Conservation (phyloP, 2,329 filamentous ascomycete species). For the Calonectria hongkongensis region DNA sequence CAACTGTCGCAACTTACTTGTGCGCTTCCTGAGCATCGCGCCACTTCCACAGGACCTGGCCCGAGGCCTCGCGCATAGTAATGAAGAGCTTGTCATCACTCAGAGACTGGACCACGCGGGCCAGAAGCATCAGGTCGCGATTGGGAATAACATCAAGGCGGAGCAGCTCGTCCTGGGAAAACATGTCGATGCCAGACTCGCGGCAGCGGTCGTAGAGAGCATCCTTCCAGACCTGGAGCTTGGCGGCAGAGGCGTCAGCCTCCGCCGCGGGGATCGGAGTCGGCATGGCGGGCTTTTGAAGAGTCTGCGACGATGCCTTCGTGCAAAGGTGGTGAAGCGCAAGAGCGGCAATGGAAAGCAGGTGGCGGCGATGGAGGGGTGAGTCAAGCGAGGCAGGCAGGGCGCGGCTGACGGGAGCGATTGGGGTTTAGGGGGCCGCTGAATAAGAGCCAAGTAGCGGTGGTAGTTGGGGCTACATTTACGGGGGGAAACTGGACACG, state of each 20-base stretch:
- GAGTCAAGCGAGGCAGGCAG: conserved; percentile 45
- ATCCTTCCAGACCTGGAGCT: conserved; percentile 72
- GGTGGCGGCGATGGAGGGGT: conserved; percentile 38
- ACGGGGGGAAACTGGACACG: conserved; percentile 43
- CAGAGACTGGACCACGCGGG: conserved; percentile 74
- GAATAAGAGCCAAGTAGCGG: conserved; percentile 20
- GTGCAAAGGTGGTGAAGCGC: conserved; percentile 22
- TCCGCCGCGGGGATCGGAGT: conserved; percentile 52
- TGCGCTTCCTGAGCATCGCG: conserved; percentile 76
- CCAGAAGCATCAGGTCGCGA: conserved; percentile 72
- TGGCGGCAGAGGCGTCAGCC: conserved; percentile 61
- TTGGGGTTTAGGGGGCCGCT: conserved; percentile 27
- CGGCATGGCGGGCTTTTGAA: conserved; percentile 50
- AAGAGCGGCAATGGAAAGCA: conserved; percentile 1
- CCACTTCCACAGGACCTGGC: conserved; percentile 72
- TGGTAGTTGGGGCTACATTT: conserved; percentile 53
- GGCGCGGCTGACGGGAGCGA: conserved; percentile 25
- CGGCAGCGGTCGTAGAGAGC: conserved; percentile 74
- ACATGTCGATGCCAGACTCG: conserved; percentile 70
- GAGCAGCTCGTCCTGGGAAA: conserved; percentile 76
- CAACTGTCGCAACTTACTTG: conserved; percentile 67
- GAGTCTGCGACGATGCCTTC: neutral
- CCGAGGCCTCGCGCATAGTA: conserved; percentile 64
- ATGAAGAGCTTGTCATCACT: conserved; percentile 77
- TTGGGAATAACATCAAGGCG: conserved; percentile 75